These are phyloP conservation scores for Tuber borchii DNA, from an alignment of 495 filamentous ascomycete species.

Conservation along the genomic window DNA sequence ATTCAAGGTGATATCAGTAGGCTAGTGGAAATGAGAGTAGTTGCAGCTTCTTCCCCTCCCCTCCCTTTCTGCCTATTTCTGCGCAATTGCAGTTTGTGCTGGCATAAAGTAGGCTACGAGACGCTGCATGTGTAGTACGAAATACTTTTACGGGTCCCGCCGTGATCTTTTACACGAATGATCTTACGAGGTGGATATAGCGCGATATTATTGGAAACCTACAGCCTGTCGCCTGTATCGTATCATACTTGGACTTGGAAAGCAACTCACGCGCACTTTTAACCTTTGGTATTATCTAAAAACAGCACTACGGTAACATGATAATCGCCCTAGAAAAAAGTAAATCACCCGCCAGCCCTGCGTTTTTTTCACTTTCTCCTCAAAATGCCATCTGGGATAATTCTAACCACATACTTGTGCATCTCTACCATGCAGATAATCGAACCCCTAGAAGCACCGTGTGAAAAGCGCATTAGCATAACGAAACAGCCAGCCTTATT, in stretches of 20 bases:
- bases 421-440: background rate
- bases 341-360: background rate
- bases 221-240: background rate
- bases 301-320: background rate
- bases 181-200: background rate
- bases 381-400: background rate
- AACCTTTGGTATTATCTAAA: background rate
- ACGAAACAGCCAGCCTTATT: background rate
- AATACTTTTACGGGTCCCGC: background rate
- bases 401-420: background rate
- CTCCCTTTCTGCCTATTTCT: constrained; percentile 1
- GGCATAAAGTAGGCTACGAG: background rate
- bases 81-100: constrained; percentile 8
- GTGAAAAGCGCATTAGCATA: background rate
- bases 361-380: background rate
- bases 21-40: constrained; percentile 14
- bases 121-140: background rate
- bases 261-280: background rate
- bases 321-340: background rate
- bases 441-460: constrained; percentile 5
- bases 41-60: background rate
- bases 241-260: background rate
- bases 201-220: background rate
- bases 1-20: background rate
- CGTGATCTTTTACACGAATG: background rate